Conservation (phyloP, 2,329 filamentous ascomycete species). For the Colletotrichum godetiae region DNA sequence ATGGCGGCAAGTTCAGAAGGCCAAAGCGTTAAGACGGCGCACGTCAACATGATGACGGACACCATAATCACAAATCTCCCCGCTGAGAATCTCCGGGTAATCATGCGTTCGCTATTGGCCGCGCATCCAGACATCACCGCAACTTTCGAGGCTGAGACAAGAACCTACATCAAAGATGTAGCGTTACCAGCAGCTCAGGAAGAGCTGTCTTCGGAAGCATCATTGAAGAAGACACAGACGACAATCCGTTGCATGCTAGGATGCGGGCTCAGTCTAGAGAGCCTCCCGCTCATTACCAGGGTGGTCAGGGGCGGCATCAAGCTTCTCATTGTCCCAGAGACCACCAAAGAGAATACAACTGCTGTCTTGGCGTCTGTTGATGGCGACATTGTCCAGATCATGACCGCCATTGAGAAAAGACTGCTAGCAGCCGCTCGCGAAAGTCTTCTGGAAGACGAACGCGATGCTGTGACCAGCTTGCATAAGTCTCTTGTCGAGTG, state of each 20-base stretch:
- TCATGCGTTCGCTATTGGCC: conserved; percentile 45
- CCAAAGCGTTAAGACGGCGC: conserved; percentile 43
- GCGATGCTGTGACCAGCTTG: conserved; percentile 1
- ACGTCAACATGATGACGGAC: conserved; percentile 60
- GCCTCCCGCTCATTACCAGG: conserved; percentile 34
- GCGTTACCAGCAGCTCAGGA: conserved; percentile 13
- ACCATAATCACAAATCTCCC: conserved; percentile 56
- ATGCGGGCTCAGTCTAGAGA: conserved; percentile 38
- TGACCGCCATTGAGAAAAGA: conserved; percentile 49
- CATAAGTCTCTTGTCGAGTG: background rate
- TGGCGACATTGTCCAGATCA: conserved; percentile 48
- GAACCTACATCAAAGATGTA: conserved; percentile 41
- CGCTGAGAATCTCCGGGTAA: conserved; percentile 50
- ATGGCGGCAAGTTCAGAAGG: conserved; percentile 6
- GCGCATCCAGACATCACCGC: conserved; percentile 43
- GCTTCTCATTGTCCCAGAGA: background rate
- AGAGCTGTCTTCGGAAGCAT: background rate
- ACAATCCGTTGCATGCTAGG: conserved; percentile 42
- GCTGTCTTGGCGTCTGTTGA: conserved; percentile 36
- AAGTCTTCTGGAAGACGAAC: conserved; percentile 35
- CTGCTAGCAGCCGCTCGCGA: conserved; percentile 38
- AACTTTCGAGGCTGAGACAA: conserved; percentile 46
- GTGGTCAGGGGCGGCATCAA: conserved; percentile 28
- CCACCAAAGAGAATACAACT: background rate
- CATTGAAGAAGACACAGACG: conserved; percentile 33